phyloP scores from a whole-genome alignment of 2,329 filamentous ascomycete genomes.

The Amylocarpus encephaloides region DNA sequence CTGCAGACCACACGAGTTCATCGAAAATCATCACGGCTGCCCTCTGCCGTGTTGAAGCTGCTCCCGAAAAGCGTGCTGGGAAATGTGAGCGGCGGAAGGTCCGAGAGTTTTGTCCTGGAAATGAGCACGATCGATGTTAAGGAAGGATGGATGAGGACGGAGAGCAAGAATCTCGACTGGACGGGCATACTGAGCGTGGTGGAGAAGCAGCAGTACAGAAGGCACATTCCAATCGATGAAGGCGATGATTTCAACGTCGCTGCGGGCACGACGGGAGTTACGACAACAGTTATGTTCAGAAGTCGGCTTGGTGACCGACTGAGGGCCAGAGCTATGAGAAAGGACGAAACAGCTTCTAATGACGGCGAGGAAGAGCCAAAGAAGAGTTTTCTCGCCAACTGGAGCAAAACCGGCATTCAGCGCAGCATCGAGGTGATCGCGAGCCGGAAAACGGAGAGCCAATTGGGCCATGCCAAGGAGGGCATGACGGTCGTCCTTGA shows the following conservation, averaged over 20 bases:
- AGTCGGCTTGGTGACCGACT: slow-evolving; percentile 63
- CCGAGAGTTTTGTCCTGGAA: slow-evolving; percentile 73
- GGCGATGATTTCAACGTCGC: slow-evolving; percentile 24
- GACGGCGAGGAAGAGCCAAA: slow-evolving; percentile 40
- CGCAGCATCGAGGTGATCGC: slow-evolving; percentile 74
- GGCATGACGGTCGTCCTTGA: slow-evolving; percentile 79
- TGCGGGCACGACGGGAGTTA: slow-evolving; percentile 53
- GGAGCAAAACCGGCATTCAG: slow-evolving; percentile 67
- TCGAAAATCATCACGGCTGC: slow-evolving; percentile 74
- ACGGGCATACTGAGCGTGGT: slow-evolving; percentile 73
- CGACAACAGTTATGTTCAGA: slow-evolving; percentile 67
- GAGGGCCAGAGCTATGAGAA: slow-evolving; percentile 33
- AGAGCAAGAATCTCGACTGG: slow-evolving; percentile 76
- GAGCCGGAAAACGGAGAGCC: slow-evolving; percentile 68
- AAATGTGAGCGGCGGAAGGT: slow-evolving; percentile 51
- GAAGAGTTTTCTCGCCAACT: slow-evolving; percentile 46
- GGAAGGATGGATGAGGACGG: slow-evolving; percentile 76
- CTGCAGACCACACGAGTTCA: slow-evolving; percentile 75
- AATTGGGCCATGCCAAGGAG: slow-evolving; percentile 73
- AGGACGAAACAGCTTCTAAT: slow-evolving; percentile 34
- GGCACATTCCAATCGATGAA: slow-evolving; percentile 20
- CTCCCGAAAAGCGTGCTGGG: slow-evolving; percentile 56
- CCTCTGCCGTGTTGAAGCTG: slow-evolving; percentile 67
- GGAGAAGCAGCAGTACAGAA: slow-evolving; percentile 64
- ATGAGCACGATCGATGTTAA: slow-evolving; percentile 72